phyloP scores from a whole-genome alignment of 352 stramenopile species.

The Phytophthora pseudosyringae region DNA sequence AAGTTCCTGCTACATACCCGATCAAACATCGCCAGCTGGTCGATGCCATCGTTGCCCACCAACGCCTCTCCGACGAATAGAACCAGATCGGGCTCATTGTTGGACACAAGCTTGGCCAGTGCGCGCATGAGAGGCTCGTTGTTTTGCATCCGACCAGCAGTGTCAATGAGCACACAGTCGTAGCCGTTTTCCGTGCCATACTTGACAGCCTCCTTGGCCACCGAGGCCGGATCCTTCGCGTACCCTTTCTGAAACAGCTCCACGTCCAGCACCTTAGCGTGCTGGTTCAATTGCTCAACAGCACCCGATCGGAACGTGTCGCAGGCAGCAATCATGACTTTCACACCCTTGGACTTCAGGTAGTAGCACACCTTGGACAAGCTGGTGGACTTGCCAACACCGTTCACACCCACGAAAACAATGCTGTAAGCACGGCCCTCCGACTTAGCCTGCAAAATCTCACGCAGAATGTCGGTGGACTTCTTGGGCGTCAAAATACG shows the following conservation, averaged over 20 bases:
- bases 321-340: conserved; percentile 96
- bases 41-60: conserved; percentile 98
- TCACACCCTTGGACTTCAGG: conserved; percentile 97
- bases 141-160: conserved; percentile 99
- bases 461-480: conserved; percentile 95
- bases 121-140: conserved; percentile 99
- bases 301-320: conserved; percentile 99
- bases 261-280: conserved; percentile 96
- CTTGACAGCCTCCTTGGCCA: conserved; percentile 96
- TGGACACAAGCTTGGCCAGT: conserved; percentile 96
- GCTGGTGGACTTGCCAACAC: conserved; percentile 98
- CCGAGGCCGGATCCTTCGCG: conserved; percentile 95
- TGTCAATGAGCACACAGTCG: conserved; percentile 99
- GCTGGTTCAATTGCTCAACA: conserved; percentile 98
- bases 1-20: conserved; percentile 50
- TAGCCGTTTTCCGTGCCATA: conserved; percentile 94
- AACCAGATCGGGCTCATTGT: conserved; percentile 97
- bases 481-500: conserved; percentile 96
- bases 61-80: conserved; percentile 99
- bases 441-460: conserved; percentile 91
- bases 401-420: conserved; percentile 99
- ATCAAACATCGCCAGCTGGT: conserved; percentile 97
- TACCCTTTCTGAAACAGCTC: conserved; percentile 97
- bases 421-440: conserved; percentile 96
- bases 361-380: conserved; percentile 99